Percentiles rank a stretch among this genome's conserved stretches.
Conservation (phyloP, 306 rosid species). For the Rosa rugosa region DNA sequence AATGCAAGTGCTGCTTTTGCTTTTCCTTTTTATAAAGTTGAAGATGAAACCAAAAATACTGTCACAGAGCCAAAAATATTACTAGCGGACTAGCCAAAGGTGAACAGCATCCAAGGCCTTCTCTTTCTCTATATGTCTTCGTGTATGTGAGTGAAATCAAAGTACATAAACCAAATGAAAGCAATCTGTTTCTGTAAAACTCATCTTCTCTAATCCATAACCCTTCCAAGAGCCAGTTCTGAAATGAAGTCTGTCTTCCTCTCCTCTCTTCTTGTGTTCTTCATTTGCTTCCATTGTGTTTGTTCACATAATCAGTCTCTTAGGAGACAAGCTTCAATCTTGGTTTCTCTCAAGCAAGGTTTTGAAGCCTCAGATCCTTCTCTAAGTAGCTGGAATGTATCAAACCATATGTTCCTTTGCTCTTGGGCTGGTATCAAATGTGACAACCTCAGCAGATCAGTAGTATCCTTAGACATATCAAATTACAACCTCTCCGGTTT, state of each 20-base stretch:
- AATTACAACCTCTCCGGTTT: conserved; percentile 62
- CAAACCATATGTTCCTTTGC: conserved; percentile 63
- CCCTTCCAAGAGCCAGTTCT: conserved; percentile 18
- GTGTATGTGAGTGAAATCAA: conserved; percentile 10
- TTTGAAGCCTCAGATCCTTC: conserved; percentile 46
- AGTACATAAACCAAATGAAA: conserved; percentile 11
- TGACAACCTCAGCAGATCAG: conserved; percentile 40
- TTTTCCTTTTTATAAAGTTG: conserved; percentile 74
- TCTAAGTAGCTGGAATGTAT: conserved; percentile 50
- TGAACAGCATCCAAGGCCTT: conserved; percentile 22
- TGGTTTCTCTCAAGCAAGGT: conserved; percentile 59
- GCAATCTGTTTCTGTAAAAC: conserved; percentile 19
- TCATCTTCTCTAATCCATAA: conserved; percentile 26
- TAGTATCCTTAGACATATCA: conserved; percentile 69
- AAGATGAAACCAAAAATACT: conserved; percentile 53
- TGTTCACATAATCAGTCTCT: conserved; percentile 47
- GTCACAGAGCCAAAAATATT: conserved; percentile 6
- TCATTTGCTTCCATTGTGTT: conserved; percentile 38
- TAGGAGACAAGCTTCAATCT: conserved; percentile 67
- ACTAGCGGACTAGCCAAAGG: conserved; percentile 9
- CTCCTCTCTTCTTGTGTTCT: conserved; percentile 26
- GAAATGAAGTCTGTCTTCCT: conserved; percentile 29
- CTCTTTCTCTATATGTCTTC: not conserved
- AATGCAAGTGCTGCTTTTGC: conserved; percentile 57
- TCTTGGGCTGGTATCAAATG: conserved; percentile 74